phyloP scores from a whole-genome alignment of 805 yeast genomes.

The Martiniozyma abietophila region DNA sequence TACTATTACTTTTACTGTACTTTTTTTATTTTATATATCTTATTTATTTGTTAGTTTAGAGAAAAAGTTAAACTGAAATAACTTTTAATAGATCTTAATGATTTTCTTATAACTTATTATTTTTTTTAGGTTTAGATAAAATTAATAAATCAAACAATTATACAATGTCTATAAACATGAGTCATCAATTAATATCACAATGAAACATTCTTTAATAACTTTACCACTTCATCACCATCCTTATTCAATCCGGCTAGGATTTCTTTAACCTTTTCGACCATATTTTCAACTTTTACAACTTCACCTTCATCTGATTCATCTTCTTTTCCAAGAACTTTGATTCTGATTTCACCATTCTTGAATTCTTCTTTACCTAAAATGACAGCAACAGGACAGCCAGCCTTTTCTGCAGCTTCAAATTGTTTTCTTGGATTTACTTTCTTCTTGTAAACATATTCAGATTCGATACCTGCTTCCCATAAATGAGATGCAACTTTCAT shows the following conservation, averaged over 20 bases:
- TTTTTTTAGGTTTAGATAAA: not conserved
- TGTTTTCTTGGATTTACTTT: conserved; percentile 95
- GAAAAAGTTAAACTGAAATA: too few species aligned
- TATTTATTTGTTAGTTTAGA: conserved; percentile 2
- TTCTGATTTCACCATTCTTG: conserved; percentile 63
- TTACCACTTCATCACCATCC: conserved; percentile 55
- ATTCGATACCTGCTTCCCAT: conserved; percentile 84
- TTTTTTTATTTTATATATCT: not conserved
- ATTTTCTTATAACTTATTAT: too few species aligned
- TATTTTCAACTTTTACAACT: conserved; percentile 50
- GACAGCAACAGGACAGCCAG: conserved; percentile 85
- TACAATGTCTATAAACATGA: too few species aligned
- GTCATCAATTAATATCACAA: too few species aligned
- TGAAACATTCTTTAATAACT: conserved; percentile 43
- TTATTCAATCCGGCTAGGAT: conserved; percentile 30
- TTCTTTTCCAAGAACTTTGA: conserved; percentile 84
- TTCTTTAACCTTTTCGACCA: conserved; percentile 39
- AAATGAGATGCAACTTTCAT: conserved; percentile 74
- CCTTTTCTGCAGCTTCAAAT: conserved; percentile 94
- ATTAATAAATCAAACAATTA: too few species aligned
- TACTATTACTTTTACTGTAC: not conserved
- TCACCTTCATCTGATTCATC: conserved; percentile 76
- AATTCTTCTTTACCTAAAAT: conserved; percentile 94
- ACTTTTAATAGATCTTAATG: too few species aligned
- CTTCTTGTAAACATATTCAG: conserved; percentile 86